Evolutionary conservation across 169 alveolate genomes (phyloP), one percentile per base, ranked within the genome.

Genomic region (Besnoitia besnoiti): DNA sequence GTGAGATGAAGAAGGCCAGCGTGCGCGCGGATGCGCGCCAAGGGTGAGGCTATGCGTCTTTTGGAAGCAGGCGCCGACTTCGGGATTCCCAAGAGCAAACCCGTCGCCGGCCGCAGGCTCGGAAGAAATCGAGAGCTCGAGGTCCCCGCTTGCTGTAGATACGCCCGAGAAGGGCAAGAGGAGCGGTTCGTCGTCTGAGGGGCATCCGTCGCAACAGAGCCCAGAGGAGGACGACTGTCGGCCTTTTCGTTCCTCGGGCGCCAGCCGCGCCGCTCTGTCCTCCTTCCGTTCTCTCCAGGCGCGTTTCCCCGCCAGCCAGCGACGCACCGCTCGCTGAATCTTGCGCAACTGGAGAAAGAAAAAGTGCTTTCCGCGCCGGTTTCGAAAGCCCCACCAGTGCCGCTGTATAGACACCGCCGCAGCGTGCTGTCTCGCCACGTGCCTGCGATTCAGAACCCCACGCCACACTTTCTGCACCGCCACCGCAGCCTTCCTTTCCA

Each of bases 331-430:
- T 33, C 91, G 19, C 39, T 85, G 91, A 40, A 85, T n/a, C 19
- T 47, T 30, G 30, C 19, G 35, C 50, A 85, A n/a, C 16, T 85
- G 80, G 33, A 33, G 82, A 16, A 33, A 47, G 39, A 85, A 62
- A 3, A 47, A 59, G 4, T 16, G 50, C 80, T 85, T 85, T 0
- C 91, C 91, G 0, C 91, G 79, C 7, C 91, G 59, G 59, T 62
- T 85, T 44, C 55, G 59, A 39, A 50, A 35, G 40, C 91, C 91
- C 80, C 91, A 47, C 91, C 91, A 85, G 80, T 85, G 91, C 10
- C 90, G 8, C 90, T 82, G 90, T 2, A 82, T 82, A 1, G 62
- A 42, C 73, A 82, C 75, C 19, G 90, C 90, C 2, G 90, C 90
- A 0, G 49, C 76, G 24, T 46, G 82, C 82, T 73, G 82, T n/a